phyloP scores from a whole-genome alignment of 2,329 filamentous ascomycete genomes.

The Pseudomassariella vexata region DNA sequence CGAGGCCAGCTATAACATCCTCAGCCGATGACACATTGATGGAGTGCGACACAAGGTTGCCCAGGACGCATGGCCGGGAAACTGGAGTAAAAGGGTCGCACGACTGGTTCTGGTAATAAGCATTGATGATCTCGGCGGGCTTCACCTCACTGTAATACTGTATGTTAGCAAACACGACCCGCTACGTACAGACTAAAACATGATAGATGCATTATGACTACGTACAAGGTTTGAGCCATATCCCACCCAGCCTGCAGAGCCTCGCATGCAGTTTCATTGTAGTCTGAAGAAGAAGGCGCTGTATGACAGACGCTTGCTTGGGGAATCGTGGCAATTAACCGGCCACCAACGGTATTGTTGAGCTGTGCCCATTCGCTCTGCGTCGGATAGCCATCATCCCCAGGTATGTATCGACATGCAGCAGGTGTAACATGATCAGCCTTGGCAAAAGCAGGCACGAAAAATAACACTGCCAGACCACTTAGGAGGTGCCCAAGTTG shows the following conservation, averaged over 20 bases:
- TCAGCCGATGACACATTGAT: conserved; percentile 24
- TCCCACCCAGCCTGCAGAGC: background rate
- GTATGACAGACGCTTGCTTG: background rate
- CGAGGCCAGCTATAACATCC: conserved; percentile 19
- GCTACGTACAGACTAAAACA: background rate
- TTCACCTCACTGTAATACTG: conserved; percentile 1
- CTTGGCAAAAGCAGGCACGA: too few relatives aligned
- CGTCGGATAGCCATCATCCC: background rate
- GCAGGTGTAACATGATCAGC: too few relatives aligned
- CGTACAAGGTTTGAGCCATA: background rate
- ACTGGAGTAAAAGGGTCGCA: conserved; percentile 33
- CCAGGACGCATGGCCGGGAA: conserved; percentile 32
- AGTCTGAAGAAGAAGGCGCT: background rate
- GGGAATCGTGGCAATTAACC: conserved; percentile 1
- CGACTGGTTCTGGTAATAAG: conserved; percentile 26
- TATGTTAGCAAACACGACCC: background rate
- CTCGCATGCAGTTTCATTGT: conserved; percentile 1
- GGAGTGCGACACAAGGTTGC: conserved; percentile 35
- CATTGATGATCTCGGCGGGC: conserved; percentile 7
- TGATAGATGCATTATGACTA: background rate
- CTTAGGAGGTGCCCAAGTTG: too few relatives aligned
- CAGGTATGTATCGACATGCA: background rate
- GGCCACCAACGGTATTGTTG: background rate
- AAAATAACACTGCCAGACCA: too few relatives aligned
- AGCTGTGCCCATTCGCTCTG: background rate